Conservation (phyloP, 371 early-diverging fungal species). For the Mortierella polycephala region DNA sequence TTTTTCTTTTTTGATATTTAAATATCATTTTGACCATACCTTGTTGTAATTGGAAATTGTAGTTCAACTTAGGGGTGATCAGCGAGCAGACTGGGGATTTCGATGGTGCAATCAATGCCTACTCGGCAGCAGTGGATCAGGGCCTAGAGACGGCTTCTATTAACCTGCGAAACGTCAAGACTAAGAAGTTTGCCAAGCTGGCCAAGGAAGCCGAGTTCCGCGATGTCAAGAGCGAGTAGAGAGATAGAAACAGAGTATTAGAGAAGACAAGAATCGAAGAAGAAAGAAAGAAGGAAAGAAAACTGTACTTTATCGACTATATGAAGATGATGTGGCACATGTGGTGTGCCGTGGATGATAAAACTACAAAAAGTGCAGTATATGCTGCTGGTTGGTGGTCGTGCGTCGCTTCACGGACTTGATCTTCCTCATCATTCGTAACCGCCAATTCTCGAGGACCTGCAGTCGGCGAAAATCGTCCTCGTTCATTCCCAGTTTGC, state of each 20-base stretch:
- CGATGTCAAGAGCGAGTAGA: conserved; percentile 23
- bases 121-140: conserved; percentile 68
- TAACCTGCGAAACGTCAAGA: conserved; percentile 68
- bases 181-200: conserved; percentile 54
- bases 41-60: conserved; percentile 5
- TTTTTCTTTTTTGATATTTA: neutral
- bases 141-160: conserved; percentile 71
- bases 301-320: neutral
- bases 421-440: too few relatives aligned
- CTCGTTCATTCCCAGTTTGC: too few relatives aligned
- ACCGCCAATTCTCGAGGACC: too few relatives aligned
- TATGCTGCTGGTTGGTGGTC: too few relatives aligned
- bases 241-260: too few relatives aligned
- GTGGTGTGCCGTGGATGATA: too few relatives aligned
- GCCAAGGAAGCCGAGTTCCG: conserved; percentile 40
- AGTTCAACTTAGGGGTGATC: conserved; percentile 81
- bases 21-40: neutral
- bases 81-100: conserved; percentile 77
- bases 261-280: neutral
- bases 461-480: too few relatives aligned
- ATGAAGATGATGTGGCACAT: too few relatives aligned
- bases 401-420: too few relatives aligned
- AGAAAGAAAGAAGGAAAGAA: neutral
- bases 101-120: conserved; percentile 75
- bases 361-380: too few relatives aligned